These are phyloP conservation scores for Colletotrichum lindemuthianum DNA, from an alignment of 2,329 filamentous ascomycete genomes.

Conservation along the genomic window DNA sequence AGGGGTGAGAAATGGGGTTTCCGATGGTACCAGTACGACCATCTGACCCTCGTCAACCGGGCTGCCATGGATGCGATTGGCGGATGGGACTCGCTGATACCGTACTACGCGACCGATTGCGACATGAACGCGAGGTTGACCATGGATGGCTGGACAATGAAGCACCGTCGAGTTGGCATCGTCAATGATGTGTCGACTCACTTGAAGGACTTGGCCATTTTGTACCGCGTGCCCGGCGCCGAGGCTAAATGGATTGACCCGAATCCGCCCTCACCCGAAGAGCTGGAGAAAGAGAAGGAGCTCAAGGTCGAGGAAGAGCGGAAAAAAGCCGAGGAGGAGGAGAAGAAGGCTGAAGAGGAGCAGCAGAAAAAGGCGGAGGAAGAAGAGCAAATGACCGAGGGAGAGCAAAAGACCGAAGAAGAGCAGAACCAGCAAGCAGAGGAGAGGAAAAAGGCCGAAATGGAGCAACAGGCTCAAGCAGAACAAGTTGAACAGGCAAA, in stretches of 20 bases:
- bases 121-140: conserved; percentile 61
- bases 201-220: conserved; percentile 55
- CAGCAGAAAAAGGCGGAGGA: not conserved
- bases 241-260: conserved; percentile 50
- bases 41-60: conserved; percentile 66
- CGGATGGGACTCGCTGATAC: conserved; percentile 67
- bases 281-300: conserved; percentile 3
- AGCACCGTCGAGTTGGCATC: conserved; percentile 51
- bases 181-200: conserved; percentile 57
- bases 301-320: not conserved
- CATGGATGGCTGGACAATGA: conserved; percentile 56
- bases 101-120: conserved; percentile 68
- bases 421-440: not conserved
- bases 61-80: conserved; percentile 60
- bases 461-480: not conserved
- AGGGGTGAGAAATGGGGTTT: conserved; percentile 57
- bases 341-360: not conserved
- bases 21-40: conserved; percentile 68
- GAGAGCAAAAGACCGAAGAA: not conserved
- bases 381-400: not conserved
- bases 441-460: conserved; percentile 3
- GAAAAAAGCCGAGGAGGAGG: not conserved
- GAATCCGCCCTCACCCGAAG: conserved; percentile 42
- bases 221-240: conserved; percentile 55
- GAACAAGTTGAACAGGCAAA: too few relatives aligned